Evolutionary conservation across 345 rosid genomes (phyloP), one percentile per base, ranked within the genome.

Genomic region (Mallotus nudiflorus): DNA sequence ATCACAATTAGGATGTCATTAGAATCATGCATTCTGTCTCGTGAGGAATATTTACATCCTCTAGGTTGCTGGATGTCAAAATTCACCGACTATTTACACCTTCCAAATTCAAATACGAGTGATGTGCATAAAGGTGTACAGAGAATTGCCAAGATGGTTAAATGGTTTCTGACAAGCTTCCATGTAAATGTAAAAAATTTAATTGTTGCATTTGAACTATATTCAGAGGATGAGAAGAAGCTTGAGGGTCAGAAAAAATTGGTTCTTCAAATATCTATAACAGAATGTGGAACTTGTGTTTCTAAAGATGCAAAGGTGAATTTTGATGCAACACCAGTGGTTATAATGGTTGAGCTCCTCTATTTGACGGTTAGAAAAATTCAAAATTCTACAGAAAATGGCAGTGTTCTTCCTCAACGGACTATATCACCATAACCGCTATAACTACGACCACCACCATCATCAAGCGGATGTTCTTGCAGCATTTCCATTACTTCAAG

Each of bases 101-200:
- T n/a, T n/a, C n/a, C 70, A 49, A 86, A 74, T 45, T 67, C 86
- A 71, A 73, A 82, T 14, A 73, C 82, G 28, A 72, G 71, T 54
- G 89, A 88, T 87, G 89, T 95, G 71, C 99, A 95, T 72, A 96
- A 95, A 82, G 99, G 99, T 39, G 99, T 95, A 45, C 92, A 92
- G 84, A 85, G 91, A 9, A 93, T 95, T 78, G 99, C 97, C 0
- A 92, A 88, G 88, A 86, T 95, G 85, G 97, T 95, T 20, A 95
- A 87, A 65, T 87, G 93, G 97, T 82, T 95, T 74, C 86, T 95
- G 56, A 80, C 92, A 11, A 95, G 97, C 70, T 95, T 92, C 78
- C 85, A 85, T 77, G 78, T 90, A 62, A 90, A 82, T 72, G 81
- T 95, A 57, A 89, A 81, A 72, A 91, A 79, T 63, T 46, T 90